Conservation (phyloP, 116 monocot species). For the Papilionanthe hybrid region DNA sequence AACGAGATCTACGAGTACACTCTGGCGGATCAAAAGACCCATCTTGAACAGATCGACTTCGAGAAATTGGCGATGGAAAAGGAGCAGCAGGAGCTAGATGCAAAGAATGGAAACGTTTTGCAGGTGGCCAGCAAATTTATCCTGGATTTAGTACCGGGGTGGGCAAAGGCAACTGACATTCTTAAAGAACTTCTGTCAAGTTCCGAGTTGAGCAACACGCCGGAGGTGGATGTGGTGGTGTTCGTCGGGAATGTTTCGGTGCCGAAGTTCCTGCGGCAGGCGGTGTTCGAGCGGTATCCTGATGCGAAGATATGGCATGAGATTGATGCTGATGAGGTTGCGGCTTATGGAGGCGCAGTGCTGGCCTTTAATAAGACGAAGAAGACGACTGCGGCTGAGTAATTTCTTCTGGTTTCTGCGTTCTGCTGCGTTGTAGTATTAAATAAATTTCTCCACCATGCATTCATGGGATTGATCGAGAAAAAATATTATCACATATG, state of each 20-base stretch:
- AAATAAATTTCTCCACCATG: too few species aligned
- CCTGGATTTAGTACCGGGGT: neutral
- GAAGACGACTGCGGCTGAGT: too few species aligned
- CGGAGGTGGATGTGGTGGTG: neutral
- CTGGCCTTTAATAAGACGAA: neutral
- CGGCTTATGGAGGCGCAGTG: neutral
- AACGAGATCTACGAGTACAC: neutral
- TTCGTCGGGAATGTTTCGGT: neutral
- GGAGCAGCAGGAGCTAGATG: neutral
- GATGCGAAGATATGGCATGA: neutral
- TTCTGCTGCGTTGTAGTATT: too few species aligned
- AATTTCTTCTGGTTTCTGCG: too few species aligned
- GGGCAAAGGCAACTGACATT: neutral
- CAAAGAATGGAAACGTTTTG: too few species aligned
- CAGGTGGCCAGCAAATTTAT: too few species aligned
- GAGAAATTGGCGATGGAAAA: neutral
- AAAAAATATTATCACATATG: too few species aligned
- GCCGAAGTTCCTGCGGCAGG: neutral
- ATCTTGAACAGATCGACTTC: neutral
- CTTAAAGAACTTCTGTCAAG: neutral
- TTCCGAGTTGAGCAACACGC: neutral
- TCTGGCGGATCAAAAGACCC: neutral
- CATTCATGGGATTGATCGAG: too few species aligned
- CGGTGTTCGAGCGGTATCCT: neutral
- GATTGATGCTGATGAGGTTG: neutral